Evolutionary conservation across 257 asterid species (phyloP), one percentile per base, ranked within the genome.

Genomic region (Salvia rosmarinus): DNA sequence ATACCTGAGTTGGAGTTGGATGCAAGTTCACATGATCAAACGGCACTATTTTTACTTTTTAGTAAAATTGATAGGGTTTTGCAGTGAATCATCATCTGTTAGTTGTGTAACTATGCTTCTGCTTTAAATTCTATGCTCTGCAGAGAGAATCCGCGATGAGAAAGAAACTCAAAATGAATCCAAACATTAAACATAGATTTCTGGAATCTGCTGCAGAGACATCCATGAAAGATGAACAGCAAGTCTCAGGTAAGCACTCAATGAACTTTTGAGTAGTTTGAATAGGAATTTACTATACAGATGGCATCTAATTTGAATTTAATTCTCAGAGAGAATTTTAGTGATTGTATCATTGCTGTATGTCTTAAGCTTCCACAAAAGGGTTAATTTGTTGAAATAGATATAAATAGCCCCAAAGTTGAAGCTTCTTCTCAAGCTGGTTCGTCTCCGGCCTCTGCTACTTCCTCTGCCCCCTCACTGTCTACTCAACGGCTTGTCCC

Each of bases 71-170:
- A n/a, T n/a, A n/a, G n/a, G n/a, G n/a, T n/a, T n/a, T n/a, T n/a
- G n/a, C n/a, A n/a, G n/a, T n/a, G n/a, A n/a, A n/a, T 35, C 19
- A n/a, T 50, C 64, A 4, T 20, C 21, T 37, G 3, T 37, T 37
- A 14, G 47, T 19, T 34, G 20, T 44, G n/a, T 52, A 52, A 52
- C 34, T 20, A n/a, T 20, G 34, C 0, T 20, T 1, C 13, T 12
- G 9, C 19, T 55, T 62, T 40, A 17, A 6, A 20, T n/a, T 70
- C 34, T 60, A 49, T 50, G 44, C 37, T 78, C 20, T 64, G 71
- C 77, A 94, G 98, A 87, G 98, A 78, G 96, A 94, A 83, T 82
- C 90, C 62, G 96, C 87, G 16, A 8, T 91, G 82, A 91, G 77
- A 79, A 90, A 86, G 87, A 90, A 93, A 81, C 87, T 80, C 21